Evolutionary conservation across 352 stramenopile species (phyloP), one percentile per base, ranked within the genome.

Genomic region (Globisporangium takayamanum): DNA sequence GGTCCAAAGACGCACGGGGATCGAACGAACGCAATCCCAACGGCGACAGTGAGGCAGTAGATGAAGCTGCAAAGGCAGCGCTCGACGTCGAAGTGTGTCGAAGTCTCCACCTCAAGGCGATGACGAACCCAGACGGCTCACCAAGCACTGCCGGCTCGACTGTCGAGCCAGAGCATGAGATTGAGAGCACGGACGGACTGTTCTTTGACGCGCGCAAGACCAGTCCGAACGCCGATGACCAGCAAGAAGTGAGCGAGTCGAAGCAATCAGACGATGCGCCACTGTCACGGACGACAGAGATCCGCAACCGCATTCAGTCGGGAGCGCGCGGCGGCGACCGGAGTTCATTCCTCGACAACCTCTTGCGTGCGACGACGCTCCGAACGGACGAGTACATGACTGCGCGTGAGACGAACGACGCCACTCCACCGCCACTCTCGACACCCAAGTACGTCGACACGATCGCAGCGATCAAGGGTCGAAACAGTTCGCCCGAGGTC

Each of bases 121-220:
- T 41, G n/a, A 8, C 4, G 15, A 42, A 44, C 18, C 18, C 16
- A 28, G 44, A 60, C 25, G 28, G 25, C 16, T 25, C 50, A 2
- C 36, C 42, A 11, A 58, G 58, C 14, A 42, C 30, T 26, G 42
- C 26, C 1, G 44, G 20, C 5, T 63, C 58, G 11, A 63, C 58
- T 1, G 62, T 76, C 5, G 71, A 83, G 39, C 74, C 74, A 1
- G 74, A 83, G 45, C 74, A 70, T 47, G 74, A 83, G 60, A 67
- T 78, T 16, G 71, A 80, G 42, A 58, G 60, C 53, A 56, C 66
- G 22, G 53, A 46, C 37, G 49, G 26, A 2, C 64, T 48, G 0
- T 62, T 46, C 28, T 42, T 62, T 26, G 57, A 56, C 36, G 37
- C 48, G 2, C 48, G 48, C 49, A 62, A 62, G 39, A 30, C 48